These are phyloP conservation scores for Salix udensis DNA, from an alignment of 345 rosid species.

Conservation along the genomic window DNA sequence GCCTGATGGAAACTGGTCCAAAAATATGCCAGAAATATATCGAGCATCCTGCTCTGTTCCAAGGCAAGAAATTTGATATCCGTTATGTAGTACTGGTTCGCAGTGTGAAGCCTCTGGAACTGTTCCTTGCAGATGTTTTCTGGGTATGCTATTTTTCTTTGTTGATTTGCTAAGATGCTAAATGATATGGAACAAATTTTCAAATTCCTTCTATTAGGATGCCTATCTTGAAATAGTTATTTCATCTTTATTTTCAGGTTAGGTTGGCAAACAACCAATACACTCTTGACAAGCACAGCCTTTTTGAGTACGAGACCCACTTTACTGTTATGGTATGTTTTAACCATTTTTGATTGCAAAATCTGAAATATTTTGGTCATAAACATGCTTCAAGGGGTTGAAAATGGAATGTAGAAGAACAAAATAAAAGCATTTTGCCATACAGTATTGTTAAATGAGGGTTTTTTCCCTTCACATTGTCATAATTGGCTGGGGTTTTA, in stretches of 20 bases:
- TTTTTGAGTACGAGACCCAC: constrained; percentile 92
- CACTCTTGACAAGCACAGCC: constrained; percentile 68
- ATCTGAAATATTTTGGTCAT: neutral
- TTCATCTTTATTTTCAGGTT: constrained; percentile 49
- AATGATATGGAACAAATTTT: too few species aligned
- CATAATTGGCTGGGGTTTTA: too few species aligned
- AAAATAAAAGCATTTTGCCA: too few species aligned
- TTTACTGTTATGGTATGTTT: constrained; percentile 90
- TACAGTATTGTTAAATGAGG: too few species aligned
- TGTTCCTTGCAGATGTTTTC: constrained; percentile 72
- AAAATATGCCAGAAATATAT: constrained; percentile 98
- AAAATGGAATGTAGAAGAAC: neutral
- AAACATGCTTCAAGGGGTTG: neutral
- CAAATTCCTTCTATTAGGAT: too few species aligned
- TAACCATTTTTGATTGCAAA: neutral
- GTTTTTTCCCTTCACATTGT: too few species aligned
- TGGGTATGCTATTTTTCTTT: constrained; percentile 53
- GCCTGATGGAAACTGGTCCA: constrained; percentile 97
- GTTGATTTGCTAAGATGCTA: neutral
- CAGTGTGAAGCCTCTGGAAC: constrained; percentile 70
- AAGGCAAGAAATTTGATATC: constrained; percentile 78
- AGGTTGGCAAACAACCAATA: constrained; percentile 82
- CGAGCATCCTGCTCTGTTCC: constrained; percentile 83
- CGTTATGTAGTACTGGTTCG: constrained; percentile 74
- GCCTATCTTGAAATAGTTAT: neutral